These are phyloP conservation scores for Botrytis fabae DNA, from an alignment of 2,329 filamentous ascomycete genomes.

Conservation along the genomic window DNA sequence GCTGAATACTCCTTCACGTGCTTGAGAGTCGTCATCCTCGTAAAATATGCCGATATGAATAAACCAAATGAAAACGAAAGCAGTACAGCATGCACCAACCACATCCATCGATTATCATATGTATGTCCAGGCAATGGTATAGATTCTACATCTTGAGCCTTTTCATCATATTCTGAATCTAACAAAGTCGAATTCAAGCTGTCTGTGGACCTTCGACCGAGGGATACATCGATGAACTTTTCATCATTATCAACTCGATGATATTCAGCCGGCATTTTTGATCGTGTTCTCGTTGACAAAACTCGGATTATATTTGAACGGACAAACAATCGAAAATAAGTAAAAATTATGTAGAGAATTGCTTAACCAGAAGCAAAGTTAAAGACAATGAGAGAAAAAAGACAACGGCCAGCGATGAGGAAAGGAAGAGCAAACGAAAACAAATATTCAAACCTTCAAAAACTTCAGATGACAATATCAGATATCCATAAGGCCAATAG, in stretches of 20 bases:
- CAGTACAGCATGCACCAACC: conserved; percentile 35
- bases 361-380: background rate
- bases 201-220: conserved; percentile 31
- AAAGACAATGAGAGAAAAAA: background rate
- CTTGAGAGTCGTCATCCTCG: conserved; percentile 35
- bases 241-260: conserved; percentile 33
- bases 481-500: background rate
- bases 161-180: conserved; percentile 34
- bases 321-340: background rate
- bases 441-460: background rate
- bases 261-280: conserved; percentile 36
- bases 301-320: background rate
- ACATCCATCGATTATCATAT: conserved; percentile 34
- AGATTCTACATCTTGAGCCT: background rate
- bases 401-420: background rate
- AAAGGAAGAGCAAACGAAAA: background rate
- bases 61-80: conserved; percentile 35
- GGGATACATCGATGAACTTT: conserved; percentile 31
- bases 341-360: background rate
- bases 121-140: conserved; percentile 8
- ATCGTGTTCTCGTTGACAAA: background rate
- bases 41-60: conserved; percentile 35
- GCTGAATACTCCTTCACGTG: conserved; percentile 47
- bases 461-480: background rate
- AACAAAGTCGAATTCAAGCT: conserved; percentile 30